Base-by-base conservation (phyloP, 106 monocot genomes). In the Dendrobium nobile region DNA sequence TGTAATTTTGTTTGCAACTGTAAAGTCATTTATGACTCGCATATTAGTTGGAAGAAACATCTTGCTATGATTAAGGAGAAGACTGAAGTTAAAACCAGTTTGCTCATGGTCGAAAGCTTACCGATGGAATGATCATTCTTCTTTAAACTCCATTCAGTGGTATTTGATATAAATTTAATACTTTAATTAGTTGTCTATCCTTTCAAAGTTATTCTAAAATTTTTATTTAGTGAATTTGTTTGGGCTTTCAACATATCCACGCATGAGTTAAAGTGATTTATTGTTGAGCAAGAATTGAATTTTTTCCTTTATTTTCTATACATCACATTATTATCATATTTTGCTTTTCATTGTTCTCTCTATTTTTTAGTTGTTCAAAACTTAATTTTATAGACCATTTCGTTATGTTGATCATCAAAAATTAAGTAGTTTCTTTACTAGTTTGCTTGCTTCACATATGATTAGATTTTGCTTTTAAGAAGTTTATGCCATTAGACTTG, bases 1-100 rank as follows among this genome's bases (percentile, higher is more conserved):
- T 92, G 92, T 78, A 87, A 95, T 31, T 73, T 95, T 11, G 95
- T 90, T 10, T 90, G 90, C 88, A 95, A 92, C 79, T 85, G 88
- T 9, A 77, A 90, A 20, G 72, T 44, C 17, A 90, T 90, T 4
- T 89, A 84, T 28, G 55, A 79, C 28, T 78, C 24, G 31, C 92
- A 90, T 81, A 65, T 90, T 41, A 73, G 67, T 9, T 84, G 92
- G 0, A 72, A 82, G 68, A 95, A 86, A 75, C 95, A 92, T 61
- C 65, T 78, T 43, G 27, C 77, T 6, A 87, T 81, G 88, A 72
- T 87, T 61, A 89, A 77, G 55, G 73, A 78, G 48, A 19, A 31
- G 13, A 13, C 31, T 13, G 3, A 1, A 22, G 70, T 37, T 70
- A 33, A 33, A 70, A 22, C 70, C 33, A 9, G 33, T 33, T 70